A percentile compares a stretch with the other conserved stretches of the same genome.
Evolutionary conservation across 2,329 filamentous ascomycete genomes (phyloP).

Genomic region (Corinectria fuckeliana): DNA sequence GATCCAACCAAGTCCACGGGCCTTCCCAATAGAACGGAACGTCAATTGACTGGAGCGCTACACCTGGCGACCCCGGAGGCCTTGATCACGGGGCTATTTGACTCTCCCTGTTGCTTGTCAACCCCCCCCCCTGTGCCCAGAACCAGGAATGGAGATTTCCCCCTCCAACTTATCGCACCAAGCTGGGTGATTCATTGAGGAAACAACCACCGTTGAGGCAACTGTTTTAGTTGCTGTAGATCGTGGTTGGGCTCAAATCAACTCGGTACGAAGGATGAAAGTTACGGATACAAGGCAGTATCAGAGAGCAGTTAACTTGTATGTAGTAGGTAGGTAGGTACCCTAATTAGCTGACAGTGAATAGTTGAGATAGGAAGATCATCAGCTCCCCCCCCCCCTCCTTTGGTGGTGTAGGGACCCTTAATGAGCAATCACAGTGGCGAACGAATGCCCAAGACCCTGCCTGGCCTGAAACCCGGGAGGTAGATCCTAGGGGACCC

Average conservation of each 20-base stretch:
- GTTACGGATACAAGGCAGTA: too few relatives aligned
- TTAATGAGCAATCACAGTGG: not conserved
- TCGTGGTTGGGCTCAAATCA: not conserved
- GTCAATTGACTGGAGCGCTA: constrained; percentile 9
- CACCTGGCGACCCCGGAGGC: constrained; percentile 5
- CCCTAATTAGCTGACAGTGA: not conserved
- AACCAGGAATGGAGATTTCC: not conserved
- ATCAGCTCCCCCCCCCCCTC: not conserved
- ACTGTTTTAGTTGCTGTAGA: too few relatives aligned
- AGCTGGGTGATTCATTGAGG: constrained; percentile 2
- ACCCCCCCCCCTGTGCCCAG: not conserved
- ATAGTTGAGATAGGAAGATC: constrained; percentile 1
- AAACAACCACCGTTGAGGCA: constrained; percentile 5
- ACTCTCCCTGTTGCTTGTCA: constrained; percentile 3
- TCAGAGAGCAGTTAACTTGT: too few relatives aligned
- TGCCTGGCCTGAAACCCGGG: not conserved
- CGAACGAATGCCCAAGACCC: not conserved
- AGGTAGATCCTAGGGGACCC: not conserved
- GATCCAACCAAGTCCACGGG: constrained; percentile 10
- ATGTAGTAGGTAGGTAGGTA: too few relatives aligned
- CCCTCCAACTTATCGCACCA: constrained; percentile 6
- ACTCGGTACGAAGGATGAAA: too few relatives aligned
- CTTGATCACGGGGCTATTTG: constrained; percentile 7
- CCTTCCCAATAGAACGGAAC: constrained; percentile 15
- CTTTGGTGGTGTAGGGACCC: not conserved